Base-by-base conservation (phyloP, 805 yeast species). In the Scheffersomyces coipomensis region DNA sequence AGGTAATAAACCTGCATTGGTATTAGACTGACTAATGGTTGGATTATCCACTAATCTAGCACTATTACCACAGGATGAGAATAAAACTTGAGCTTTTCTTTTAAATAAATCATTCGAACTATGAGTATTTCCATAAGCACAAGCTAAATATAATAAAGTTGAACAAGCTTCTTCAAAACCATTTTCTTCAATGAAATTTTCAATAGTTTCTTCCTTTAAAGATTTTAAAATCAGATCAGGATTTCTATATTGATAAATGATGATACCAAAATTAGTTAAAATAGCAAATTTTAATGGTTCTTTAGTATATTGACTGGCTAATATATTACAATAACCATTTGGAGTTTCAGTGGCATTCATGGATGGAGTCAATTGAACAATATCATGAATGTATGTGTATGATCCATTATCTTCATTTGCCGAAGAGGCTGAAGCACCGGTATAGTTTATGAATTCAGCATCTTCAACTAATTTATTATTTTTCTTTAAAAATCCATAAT, bases 91-190 rank as follows among this genome's bases (percentile, higher is more conserved):
- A 0, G 81, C 80, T 33, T 72, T 64, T 43, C 68, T 67, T 45
- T 68, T 71, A 49, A 60, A 48, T 59, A 52, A 40, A 45, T 64
- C 72, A 38, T 60, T 85, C 0, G 91, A 65, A 44, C 78, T 75
- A 40, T 60, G 60, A n/a, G n/a, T n/a, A 42, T 56, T 58, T 4
- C 81, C 80, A 47, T 78, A 78, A 40, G 87, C 81, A 54, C 95
- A 85, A 1, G 96, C 86, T 37, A 88, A 79, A 47, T 85, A 85
- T 36, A 93, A 70, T 9, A 97, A 85, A 1, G 93, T 82, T 0
- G 96, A 83, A 55, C 97, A 91, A 3, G 95, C 83, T 59, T 95
- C 99, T 37, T 86, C 81, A 37, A 83, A 75, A 5, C 98, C 97
- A 58, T 88, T 89, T 39, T 85, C 83, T 34, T 78, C 76, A 13